Conservation (phyloP, 169 alveolate genomes). For the Plasmodium knowlesi region DNA sequence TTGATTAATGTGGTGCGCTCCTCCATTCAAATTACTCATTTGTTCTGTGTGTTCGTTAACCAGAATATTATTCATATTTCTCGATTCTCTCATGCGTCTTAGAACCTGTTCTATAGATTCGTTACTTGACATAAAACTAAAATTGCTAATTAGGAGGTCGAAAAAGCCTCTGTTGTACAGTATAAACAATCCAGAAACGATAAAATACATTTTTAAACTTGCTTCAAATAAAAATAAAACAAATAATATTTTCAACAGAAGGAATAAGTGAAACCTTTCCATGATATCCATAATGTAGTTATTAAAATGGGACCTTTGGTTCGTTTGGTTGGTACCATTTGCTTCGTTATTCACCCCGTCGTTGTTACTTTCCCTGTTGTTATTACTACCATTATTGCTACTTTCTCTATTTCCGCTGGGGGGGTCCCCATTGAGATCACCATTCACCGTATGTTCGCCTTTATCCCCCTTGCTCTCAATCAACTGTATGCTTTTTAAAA, state of each 20-base stretch:
- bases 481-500: conserved; percentile 34
- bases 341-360: background rate
- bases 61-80: conserved; percentile 20
- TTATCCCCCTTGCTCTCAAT: background rate
- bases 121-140: conserved; percentile 53
- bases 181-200: conserved; percentile 46
- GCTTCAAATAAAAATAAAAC: conserved; percentile 72
- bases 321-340: conserved; percentile 5
- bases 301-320: conserved; percentile 28
- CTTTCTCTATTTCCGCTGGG: background rate
- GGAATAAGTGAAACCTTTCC: conserved; percentile 46
- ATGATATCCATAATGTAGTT: conserved; percentile 42
- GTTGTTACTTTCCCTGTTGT: background rate
- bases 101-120: conserved; percentile 70
- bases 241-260: conserved; percentile 57
- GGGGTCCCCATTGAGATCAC: background rate
- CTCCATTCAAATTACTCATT: conserved; percentile 1
- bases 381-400: background rate
- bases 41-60: background rate
- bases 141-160: conserved; percentile 39
- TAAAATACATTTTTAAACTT: conserved; percentile 30
- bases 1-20: background rate
- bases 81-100: conserved; percentile 62
- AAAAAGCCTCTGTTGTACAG: conserved; percentile 66
- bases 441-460: conserved; percentile 11